These are phyloP conservation scores for Gliomastix tumulicola DNA, from an alignment of 2,329 filamentous ascomycete genomes.

Conservation along the genomic window DNA sequence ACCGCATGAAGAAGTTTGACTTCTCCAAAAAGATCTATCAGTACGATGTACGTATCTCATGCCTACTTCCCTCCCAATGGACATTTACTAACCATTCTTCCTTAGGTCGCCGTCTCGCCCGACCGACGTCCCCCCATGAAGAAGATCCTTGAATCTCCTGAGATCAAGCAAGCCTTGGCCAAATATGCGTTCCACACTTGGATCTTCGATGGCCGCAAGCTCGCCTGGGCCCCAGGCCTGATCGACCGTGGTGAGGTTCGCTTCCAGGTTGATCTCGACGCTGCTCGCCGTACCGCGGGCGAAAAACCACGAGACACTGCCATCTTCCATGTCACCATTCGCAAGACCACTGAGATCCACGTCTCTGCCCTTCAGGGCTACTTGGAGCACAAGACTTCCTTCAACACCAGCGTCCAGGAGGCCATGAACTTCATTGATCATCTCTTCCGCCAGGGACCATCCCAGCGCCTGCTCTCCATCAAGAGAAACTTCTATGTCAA, in stretches of 20 bases:
- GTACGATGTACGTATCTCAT: constrained; percentile 66
- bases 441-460: constrained; percentile 73
- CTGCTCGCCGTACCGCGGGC: neutral
- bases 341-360: constrained; percentile 59
- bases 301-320: neutral
- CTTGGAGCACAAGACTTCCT: constrained; percentile 49
- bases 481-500: constrained; percentile 76
- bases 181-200: constrained; percentile 39
- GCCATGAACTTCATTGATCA: constrained; percentile 91
- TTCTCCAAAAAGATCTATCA: constrained; percentile 63
- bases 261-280: constrained; percentile 66
- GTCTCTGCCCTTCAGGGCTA: constrained; percentile 62
- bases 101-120: constrained; percentile 57
- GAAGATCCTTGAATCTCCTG: constrained; percentile 67
- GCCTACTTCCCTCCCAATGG: neutral
- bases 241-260: constrained; percentile 41
- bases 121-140: constrained; percentile 41
- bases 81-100: constrained; percentile 5
- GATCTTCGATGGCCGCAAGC: constrained; percentile 76
- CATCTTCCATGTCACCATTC: constrained; percentile 53
- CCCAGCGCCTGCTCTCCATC: constrained; percentile 58
- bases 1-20: constrained; percentile 52
- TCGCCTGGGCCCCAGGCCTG: constrained; percentile 63
- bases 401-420: constrained; percentile 64
- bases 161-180: constrained; percentile 48